These are phyloP conservation scores for Apophysomyces trapeziformis DNA, from an alignment of 371 early-diverging fungal species.

Conservation along the genomic window DNA sequence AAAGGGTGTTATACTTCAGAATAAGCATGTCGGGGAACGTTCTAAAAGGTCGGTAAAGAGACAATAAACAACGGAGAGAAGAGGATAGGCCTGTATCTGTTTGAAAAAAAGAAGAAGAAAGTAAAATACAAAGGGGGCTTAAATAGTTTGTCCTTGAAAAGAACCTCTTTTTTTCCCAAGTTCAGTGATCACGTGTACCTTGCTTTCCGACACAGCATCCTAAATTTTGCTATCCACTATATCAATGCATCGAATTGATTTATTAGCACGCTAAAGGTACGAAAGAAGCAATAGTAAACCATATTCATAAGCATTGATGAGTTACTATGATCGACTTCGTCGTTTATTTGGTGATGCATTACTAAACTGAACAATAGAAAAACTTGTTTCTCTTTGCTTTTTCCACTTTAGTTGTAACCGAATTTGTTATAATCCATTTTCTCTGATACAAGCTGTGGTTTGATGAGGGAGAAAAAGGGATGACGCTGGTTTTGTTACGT, in stretches of 20 bases:
- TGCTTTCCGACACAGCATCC: not conserved
- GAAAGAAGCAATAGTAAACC: not conserved
- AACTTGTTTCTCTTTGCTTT: not conserved
- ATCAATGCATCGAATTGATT: not conserved
- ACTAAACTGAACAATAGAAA: too few species aligned
- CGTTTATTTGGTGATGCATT: too few species aligned
- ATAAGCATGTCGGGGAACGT: slow-evolving; percentile 17
- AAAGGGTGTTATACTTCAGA: slow-evolving; percentile 17
- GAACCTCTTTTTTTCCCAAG: not conserved
- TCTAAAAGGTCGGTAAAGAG: not conserved
- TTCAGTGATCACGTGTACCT: not conserved
- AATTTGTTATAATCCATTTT: not conserved
- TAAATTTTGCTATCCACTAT: not conserved
- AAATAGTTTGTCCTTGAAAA: not conserved
- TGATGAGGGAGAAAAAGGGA: not conserved
- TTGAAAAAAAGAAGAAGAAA: not conserved
- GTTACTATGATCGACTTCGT: too few species aligned
- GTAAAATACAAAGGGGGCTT: not conserved
- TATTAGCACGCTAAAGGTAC: not conserved
- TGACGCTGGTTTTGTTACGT: not conserved
- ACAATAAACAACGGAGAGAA: not conserved
- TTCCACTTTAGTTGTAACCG: not conserved
- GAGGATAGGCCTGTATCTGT: not conserved
- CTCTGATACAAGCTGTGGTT: not conserved
- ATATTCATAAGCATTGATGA: too few species aligned